Base-by-base conservation (phyloP, 345 rosid species). In the Acer yangbiense region DNA sequence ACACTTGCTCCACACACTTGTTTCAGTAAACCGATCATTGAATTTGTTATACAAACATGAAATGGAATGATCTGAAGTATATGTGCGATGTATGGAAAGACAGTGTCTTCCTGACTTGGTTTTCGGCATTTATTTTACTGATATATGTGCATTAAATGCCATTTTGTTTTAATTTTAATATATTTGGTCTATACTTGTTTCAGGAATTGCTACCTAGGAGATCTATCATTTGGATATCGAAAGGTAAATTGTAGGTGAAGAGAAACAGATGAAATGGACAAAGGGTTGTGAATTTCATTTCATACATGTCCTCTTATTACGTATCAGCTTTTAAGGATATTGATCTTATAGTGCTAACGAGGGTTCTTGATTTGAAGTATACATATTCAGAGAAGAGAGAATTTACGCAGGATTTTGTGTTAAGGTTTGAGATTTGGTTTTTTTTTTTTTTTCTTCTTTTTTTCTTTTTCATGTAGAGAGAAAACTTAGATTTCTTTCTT, bases 121-220 rank as follows among this genome's bases (percentile, higher is more conserved):
- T 68, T 46, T 69, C 7, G 58, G 68, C 6, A 72, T 70, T 16
- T 3, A 58, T 64, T 10, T 61, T 18, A n/a, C 54, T 44, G 50
- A 58, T 70, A 70, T 32, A 39, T 69, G 35, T 63, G 67, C 39
- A 6, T 12, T 69, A 46, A 70, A 54, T 67, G 27, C 52, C 63
- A 52, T 46, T 35, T 41, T 27, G 29, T 68, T 48, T 20, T 75
- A 27, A 76, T 69, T 13, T 62, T 3, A 21, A 43, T 54, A 17
- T 8, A 23, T 66, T 74, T 79, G 72, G 20, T 41, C 72, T 25
- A 65, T 65, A 55, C 55, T 76, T 78, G 77, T 77, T 81, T 86
- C 89, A 91, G 95, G 95, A 81, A 87, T 91, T 83, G 93, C 90
- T 85, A 76, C 90, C 76, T 91, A 91, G 93, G 88, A 83, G 86